Evolutionary conservation across 345 rosid genomes (phyloP), one percentile per base, ranked within the genome.

Genomic region (Isatis tinctoria): DNA sequence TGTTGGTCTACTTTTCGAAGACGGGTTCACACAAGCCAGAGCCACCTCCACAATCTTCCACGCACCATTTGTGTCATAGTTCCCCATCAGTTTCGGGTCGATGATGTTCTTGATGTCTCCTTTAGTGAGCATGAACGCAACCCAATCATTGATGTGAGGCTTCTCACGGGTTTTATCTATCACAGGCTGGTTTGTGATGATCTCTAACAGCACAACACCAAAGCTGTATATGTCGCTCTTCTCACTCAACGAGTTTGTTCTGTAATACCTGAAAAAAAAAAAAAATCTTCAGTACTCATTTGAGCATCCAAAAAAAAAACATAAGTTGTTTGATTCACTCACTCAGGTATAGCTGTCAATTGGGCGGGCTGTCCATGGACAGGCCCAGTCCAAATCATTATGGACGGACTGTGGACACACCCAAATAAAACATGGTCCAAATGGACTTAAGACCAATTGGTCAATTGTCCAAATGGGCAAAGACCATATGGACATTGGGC

Each of bases 1-100:
- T 3, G 64, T 51, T 0, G 87, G 89, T 73, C 87, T 74, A 0
- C 68, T 65, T 44, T 28, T 65, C 0, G 79, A 57, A 30, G 65
- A 77, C 1, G 60, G 40, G 12, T 76, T 78, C 5, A 82, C 80
- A 51, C 88, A 82, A 0, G 80, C 69, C 60, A 82, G 45, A 27
- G 90, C 85, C 35, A 81, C 30, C 74, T 86, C 90, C 3, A 78
- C 43, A 12, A 56, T 65, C 49, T 81, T 83, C 90, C 86, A 87
- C 2, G 62, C 82, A 26, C 83, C 60, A 22, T 84, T 80, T 26
- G 43, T 65, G 12, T 80, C 69, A 28, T 79, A 80, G 1, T 78
- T 69, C 0, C 65, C 82, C n/a, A 32, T 33, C 16, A 85, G 57
- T 41, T 81, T 74, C 0, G 83, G 87, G 51, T 83, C 90, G 0